phyloP scores from a whole-genome alignment of 2,329 filamentous ascomycete species.

The Penicillium sp. region DNA sequence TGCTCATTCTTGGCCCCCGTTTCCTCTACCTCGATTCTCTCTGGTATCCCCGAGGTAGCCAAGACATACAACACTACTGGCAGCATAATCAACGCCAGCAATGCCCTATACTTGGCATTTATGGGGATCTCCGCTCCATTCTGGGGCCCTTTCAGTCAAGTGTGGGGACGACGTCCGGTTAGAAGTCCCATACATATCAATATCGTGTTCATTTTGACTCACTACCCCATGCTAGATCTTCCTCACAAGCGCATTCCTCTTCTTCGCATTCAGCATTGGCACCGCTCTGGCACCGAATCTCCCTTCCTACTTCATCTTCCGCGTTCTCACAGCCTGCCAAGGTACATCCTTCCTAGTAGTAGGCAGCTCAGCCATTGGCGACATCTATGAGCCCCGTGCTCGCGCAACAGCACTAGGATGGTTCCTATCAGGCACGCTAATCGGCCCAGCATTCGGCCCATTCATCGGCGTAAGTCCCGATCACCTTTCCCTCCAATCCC shows the following conservation, averaged over 20 bases:
- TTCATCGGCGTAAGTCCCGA: slow-evolving; percentile 31
- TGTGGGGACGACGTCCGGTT: slow-evolving; percentile 57
- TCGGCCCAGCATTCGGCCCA: slow-evolving; percentile 63
- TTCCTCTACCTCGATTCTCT: slow-evolving; percentile 66
- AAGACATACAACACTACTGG: slow-evolving; percentile 59
- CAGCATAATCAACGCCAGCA: slow-evolving; percentile 66
- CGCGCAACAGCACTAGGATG: slow-evolving; percentile 68
- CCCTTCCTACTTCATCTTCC: slow-evolving; percentile 66
- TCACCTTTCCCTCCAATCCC: slow-evolving; percentile 18
- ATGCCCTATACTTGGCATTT: slow-evolving; percentile 67
- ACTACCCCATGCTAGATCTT: slow-evolving; percentile 44
- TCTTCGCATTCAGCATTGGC: slow-evolving; percentile 65
- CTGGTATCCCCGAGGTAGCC: slow-evolving; percentile 70
- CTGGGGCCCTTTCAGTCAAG: slow-evolving; percentile 66
- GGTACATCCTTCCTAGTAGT: slow-evolving; percentile 70
- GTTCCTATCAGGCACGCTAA: slow-evolving; percentile 66
- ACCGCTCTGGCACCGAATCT: slow-evolving; percentile 68
- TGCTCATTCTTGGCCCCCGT: slow-evolving; percentile 72
- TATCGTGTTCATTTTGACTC: no score
- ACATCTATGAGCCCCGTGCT: slow-evolving; percentile 61
- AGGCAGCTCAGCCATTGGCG: slow-evolving; percentile 64
- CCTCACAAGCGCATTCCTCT: slow-evolving; percentile 56
- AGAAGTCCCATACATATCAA: slow-evolving; percentile 20
- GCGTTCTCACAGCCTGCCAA: slow-evolving; percentile 68
- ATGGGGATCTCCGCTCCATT: slow-evolving; percentile 67